Base-by-base conservation (phyloP, 352 stramenopile genomes). In the Aphanomyces euteiches region DNA sequence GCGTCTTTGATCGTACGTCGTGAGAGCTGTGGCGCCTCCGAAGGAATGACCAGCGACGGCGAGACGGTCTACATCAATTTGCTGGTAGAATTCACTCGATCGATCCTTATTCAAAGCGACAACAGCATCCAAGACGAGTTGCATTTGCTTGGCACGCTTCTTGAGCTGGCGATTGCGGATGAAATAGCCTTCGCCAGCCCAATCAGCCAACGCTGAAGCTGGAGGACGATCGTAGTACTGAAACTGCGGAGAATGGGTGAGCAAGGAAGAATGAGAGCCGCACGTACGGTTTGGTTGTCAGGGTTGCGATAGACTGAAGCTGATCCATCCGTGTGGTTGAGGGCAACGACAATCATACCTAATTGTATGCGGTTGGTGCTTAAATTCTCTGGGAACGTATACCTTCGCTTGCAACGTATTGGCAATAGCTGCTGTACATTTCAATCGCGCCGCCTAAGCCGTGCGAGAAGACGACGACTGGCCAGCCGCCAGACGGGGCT, bases 161-260 rank as follows among this genome's bases (percentile, higher is more conserved):
- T 72, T 76, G 7, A 90, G 71, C 72, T 90, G 83, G n/a, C 57
- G 54, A 67, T 88, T 85, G 38, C 83, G 83, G 53, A 90, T 87
- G 10, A 75, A 75, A 67, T 85, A 88, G 64, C 79, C 81, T 13
- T 76, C 79, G 47, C 79, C 79, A 60, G 85, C 58, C 13, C 82
- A 69, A 47, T 90, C 78, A 66, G 84, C 69, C 19, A 73, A 72
- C 36, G 87, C 74, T 36, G 78, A 77, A 3, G 61, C 43, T 1
- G 83, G 79, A 53, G 88, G 81, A 53, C 78, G 74, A 58, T 85
- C 72, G 73, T 90, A 90, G 70, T 89, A 90, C 65, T 84, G 75
- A 37, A 54, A 67, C 60, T 67, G 54, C 74, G 37, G 78, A 77
- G 3, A 59, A 45, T 1, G 83, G 79, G 48, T 88, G 81, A 53